Conservation (phyloP, 75 land plant genomes). For the Pinus taeda region DNA sequence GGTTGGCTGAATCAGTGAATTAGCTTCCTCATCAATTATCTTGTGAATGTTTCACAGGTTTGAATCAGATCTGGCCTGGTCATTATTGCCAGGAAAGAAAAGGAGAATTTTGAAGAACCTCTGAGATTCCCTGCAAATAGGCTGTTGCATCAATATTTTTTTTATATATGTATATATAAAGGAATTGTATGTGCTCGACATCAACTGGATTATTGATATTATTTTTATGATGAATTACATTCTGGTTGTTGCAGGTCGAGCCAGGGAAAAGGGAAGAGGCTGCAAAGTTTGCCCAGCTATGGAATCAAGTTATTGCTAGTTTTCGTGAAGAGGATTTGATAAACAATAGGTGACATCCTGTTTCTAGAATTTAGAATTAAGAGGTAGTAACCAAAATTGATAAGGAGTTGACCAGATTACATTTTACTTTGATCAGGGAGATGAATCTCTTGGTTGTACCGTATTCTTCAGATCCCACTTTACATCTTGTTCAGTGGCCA, state of each 20-base stretch:
- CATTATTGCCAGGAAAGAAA: no score
- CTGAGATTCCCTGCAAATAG: no score
- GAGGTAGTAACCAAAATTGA: background rate
- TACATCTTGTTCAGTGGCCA: conserved; percentile 61
- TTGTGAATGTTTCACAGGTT: no score
- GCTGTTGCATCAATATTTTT: no score
- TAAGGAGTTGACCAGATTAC: background rate
- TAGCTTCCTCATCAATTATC: no score
- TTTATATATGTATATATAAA: no score
- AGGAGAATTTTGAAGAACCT: no score
- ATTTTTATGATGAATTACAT: no score
- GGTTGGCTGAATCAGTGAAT: no score
- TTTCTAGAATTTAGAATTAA: background rate
- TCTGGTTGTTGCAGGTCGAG: background rate
- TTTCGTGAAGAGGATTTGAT: conserved; percentile 87
- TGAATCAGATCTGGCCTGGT: no score
- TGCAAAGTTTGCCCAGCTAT: conserved; percentile 58
- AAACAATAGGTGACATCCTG: conserved; percentile 55
- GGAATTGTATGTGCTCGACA: no score
- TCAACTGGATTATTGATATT: no score
- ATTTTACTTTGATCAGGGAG: conserved; percentile 40
- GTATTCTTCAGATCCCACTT: conserved; percentile 24
- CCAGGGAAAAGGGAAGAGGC: background rate
- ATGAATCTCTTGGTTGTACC: conserved; percentile 74
- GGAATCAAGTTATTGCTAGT: conserved; percentile 84